A percentile compares a stretch with the other conserved stretches of the same genome.
These are phyloP conservation scores for Apiospora marii DNA, from an alignment of 2,329 filamentous ascomycete species.

Conservation along the genomic window DNA sequence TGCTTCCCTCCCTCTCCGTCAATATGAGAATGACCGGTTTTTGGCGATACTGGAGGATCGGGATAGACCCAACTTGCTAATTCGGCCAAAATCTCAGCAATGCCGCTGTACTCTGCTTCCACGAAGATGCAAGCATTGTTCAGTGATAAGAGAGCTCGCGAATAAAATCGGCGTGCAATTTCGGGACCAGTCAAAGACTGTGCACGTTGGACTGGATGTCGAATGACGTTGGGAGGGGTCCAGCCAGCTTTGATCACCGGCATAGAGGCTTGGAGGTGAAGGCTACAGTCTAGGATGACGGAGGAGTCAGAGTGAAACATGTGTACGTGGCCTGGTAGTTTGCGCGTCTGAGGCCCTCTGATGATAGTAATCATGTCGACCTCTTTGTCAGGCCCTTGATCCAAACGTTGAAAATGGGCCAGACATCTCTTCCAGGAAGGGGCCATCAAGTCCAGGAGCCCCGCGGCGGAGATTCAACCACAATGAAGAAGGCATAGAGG, in stretches of 20 bases:
- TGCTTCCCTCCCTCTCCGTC: constrained; percentile 1
- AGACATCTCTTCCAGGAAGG: too few species aligned
- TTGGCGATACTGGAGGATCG: background rate
- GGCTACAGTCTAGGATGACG: background rate
- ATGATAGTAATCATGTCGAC: background rate
- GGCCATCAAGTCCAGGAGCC: too few species aligned
- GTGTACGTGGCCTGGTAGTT: constrained; percentile 1
- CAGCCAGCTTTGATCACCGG: constrained; percentile 7
- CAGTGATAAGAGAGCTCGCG: background rate
- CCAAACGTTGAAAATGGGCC: background rate
- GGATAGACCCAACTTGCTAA: constrained; percentile 7
- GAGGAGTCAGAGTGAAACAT: background rate
- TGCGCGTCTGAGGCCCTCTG: background rate
- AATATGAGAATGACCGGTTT: constrained; percentile 13
- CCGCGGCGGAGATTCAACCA: too few species aligned
- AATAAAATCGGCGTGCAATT: too few species aligned
- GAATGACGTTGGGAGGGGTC: background rate
- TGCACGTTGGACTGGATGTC: background rate
- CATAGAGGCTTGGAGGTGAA: background rate
- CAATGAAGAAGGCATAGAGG: too few species aligned
- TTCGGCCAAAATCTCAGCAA: constrained; percentile 3
- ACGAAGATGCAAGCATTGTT: background rate
- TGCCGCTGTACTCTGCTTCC: background rate
- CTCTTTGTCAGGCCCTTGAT: constrained; percentile 4
- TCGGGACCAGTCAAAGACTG: background rate